A percentile compares a stretch with the other conserved stretches of the same genome.
These are phyloP conservation scores for Panicum miliaceum DNA, from an alignment of 176 grass and related monocot species.

Conservation along the genomic window DNA sequence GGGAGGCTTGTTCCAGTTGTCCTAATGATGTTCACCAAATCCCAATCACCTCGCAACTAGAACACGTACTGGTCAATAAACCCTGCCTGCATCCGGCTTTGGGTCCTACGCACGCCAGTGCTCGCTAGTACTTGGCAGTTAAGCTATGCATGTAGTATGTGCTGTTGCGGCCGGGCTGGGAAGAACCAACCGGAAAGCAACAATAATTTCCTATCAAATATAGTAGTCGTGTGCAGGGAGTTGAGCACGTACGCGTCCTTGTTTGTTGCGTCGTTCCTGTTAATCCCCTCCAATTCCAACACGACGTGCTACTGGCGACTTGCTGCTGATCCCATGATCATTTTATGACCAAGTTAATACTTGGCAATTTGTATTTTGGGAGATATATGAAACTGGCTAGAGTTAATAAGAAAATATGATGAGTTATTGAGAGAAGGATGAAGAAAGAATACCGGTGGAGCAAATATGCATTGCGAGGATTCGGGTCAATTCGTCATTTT, in stretches of 20 bases:
- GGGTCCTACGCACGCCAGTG: constrained; percentile 55
- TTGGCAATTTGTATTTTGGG: neutral
- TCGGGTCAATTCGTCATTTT: constrained; percentile 18
- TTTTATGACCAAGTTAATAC: neutral
- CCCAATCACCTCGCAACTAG: constrained; percentile 37
- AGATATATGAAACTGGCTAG: neutral
- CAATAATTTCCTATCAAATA: constrained; percentile 32
- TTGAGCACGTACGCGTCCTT: constrained; percentile 27
- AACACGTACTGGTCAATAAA: constrained; percentile 47
- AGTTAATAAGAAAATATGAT: constrained; percentile 22
- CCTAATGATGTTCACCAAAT: constrained; percentile 48
- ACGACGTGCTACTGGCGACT: constrained; percentile 43
- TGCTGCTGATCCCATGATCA: neutral
- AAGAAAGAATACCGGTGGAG: neutral
- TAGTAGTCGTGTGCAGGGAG: neutral
- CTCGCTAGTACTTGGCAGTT: constrained; percentile 40
- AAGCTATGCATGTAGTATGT: constrained; percentile 43
- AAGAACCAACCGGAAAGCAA: constrained; percentile 46
- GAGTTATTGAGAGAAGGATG: neutral
- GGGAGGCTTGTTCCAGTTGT: constrained; percentile 28
- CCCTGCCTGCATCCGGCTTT: constrained; percentile 51
- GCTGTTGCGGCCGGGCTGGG: constrained; percentile 26
- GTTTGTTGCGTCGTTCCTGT: constrained; percentile 4
- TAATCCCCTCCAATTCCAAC: constrained; percentile 40
- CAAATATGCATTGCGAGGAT: constrained; percentile 16